Evolutionary conservation across 805 yeast species (phyloP), one percentile per base, ranked within the genome.

Genomic region (Nematodospora valgi): DNA sequence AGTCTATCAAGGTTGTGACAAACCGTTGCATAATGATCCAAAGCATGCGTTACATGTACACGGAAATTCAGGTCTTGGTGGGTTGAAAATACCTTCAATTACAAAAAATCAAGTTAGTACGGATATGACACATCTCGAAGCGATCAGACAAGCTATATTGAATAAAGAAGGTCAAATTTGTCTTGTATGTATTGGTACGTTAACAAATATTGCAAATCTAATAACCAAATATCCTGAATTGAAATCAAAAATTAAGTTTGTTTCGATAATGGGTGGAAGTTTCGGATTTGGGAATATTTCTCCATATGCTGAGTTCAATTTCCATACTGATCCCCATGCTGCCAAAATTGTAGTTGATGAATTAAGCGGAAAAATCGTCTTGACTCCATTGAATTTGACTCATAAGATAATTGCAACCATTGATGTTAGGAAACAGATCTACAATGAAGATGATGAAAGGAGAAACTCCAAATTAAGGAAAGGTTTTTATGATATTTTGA

Each of bases 261-360:
- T 87, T 12, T 67, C 84, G 9, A 70, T 84, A 14, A 86, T 87
- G 94, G 95, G 95, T 10, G 95, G 94, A 2, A 75, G 72, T 0
- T 52, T 74, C 37, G 58, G 62, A 12, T 65, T 73, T 6, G 78
- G 80, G 2, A 78, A 78, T 46, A 48, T 60, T 37, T 69, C 78
- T 4, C 58, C 62, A 13, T 68, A 65, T 31, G 78, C 91, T 5
- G 95, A 87, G 54, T 86, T 84, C 64, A 87, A 87, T 56, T 68
- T 84, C 23, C 71, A 73, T 64, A 68, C 76, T 34, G 96, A 87
- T 54, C 86, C 95, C 1, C 68, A 71, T 26, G 94, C 95, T 4
- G 86, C 95, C 0, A 58, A 73, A 17, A 52, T 58, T 11, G 70
- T 86, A 2, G 58, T 86, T 5, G 49, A 54, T 10, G 34, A 29